These are phyloP conservation scores for Parascedosporium putredinis DNA, from an alignment of 2,329 filamentous ascomycete genomes.

Conservation along the genomic window DNA sequence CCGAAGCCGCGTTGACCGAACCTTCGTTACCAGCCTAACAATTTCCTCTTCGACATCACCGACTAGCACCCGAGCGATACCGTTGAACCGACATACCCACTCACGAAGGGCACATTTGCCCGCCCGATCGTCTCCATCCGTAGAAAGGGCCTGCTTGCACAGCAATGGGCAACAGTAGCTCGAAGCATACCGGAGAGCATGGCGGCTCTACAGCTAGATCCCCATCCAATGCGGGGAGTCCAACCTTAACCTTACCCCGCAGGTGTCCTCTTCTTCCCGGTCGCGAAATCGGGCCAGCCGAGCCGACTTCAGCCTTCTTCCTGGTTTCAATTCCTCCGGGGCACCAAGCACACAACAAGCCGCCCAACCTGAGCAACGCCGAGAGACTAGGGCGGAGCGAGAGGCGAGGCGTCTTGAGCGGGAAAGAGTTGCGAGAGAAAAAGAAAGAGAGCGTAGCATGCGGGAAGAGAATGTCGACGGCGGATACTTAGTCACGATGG, in stretches of 20 bases:
- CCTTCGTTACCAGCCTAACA: too few relatives aligned
- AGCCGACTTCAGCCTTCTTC: constrained; percentile 6
- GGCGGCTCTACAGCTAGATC: background rate
- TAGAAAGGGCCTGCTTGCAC: too few relatives aligned
- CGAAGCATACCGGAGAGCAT: constrained; percentile 4
- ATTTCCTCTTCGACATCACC: too few relatives aligned
- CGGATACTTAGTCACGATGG: constrained; percentile 86
- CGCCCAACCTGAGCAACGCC: constrained; percentile 39
- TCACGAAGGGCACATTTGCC: too few relatives aligned
- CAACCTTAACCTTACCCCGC: background rate
- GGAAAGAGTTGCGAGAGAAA: constrained; percentile 63
- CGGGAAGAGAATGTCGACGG: constrained; percentile 89
- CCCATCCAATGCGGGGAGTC: background rate
- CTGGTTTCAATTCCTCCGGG: background rate
- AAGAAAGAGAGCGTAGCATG: constrained; percentile 84
- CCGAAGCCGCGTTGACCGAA: too few relatives aligned
- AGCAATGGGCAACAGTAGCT: constrained; percentile 7
- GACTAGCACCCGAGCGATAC: too few relatives aligned
- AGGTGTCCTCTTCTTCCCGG: background rate
- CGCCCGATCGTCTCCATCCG: background rate
- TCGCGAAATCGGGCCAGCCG: constrained; percentile 4
- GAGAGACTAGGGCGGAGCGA: constrained; percentile 84
- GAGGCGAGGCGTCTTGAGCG: constrained; percentile 78
- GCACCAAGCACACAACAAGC: background rate
- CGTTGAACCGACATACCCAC: too few relatives aligned